phyloP scores from a whole-genome alignment of 2,329 filamentous ascomycete species.

The Endocalyx cinctus region DNA sequence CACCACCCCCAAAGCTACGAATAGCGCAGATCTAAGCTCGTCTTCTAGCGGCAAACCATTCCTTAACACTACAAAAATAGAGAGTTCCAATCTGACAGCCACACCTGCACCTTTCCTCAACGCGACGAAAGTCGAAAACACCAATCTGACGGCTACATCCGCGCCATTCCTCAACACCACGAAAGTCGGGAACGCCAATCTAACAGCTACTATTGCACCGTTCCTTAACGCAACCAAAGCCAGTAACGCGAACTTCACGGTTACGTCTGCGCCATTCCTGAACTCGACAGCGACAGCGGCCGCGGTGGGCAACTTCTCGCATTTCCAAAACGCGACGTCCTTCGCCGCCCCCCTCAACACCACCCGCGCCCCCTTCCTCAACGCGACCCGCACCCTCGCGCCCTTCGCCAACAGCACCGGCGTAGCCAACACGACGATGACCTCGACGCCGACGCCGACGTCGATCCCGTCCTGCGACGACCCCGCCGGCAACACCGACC shows the following conservation, averaged over 20 bases:
- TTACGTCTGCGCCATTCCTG: slow-evolving; percentile 5
- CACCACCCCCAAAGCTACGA: neutral
- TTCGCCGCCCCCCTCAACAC: slow-evolving; percentile 5
- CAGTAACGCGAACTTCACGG: slow-evolving; percentile 3
- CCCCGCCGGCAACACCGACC: slow-evolving; percentile 6
- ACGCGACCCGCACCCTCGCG: neutral
- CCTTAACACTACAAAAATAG: too few relatives aligned
- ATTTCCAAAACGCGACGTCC: slow-evolving; percentile 2
- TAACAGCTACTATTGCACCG: slow-evolving; percentile 4
- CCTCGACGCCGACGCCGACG: slow-evolving; percentile 10
- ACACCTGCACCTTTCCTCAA: slow-evolving; percentile 6
- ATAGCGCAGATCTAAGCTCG: too few relatives aligned
- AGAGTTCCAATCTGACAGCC: too few relatives aligned
- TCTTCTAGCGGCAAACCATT: too few relatives aligned
- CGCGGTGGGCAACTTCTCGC: too few relatives aligned
- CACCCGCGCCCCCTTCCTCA: slow-evolving; percentile 5
- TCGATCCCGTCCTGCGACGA: slow-evolving; percentile 20
- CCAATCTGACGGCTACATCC: slow-evolving; percentile 1
- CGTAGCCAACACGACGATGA: slow-evolving; percentile 3
- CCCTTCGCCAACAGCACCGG: slow-evolving; percentile 5
- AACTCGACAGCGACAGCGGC: slow-evolving; percentile 8
- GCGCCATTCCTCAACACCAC: slow-evolving; percentile 10
- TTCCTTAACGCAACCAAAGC: slow-evolving; percentile 2
- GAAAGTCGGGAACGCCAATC: slow-evolving; percentile 1
- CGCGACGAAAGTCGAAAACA: neutral